Base-by-base conservation (phyloP, 2,329 filamentous ascomycete genomes). In the Thelonectria discophora region DNA sequence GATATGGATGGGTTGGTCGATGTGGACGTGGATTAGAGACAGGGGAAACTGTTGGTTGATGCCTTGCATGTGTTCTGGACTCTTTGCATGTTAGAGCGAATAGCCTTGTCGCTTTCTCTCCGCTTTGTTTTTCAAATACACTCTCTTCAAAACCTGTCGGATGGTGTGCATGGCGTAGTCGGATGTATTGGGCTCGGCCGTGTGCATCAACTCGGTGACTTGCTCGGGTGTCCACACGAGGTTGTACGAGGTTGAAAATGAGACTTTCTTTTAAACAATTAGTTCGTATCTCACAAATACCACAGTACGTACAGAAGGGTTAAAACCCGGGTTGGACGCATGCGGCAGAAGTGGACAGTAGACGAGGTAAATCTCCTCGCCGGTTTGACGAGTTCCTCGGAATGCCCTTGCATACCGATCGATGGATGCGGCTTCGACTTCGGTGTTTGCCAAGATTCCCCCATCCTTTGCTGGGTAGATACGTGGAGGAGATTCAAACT, bases 161-260 rank as follows among this genome's bases (percentile, higher is more conserved):
- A 71, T 69, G 0, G 55, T 67, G 5, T 67, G 10, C 2, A 65
- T 58, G 6, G 60, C 65, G 60, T 70, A 66, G 1, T 58, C 8
- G 0, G 58, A 52, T 9, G 62, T 3, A 15, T 71, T 71, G 0
- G 64, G 52, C 40, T 65, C 56, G 0, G 62, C 34, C 0, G 64
- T 69, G 0, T 50, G 13, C 2, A 69, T 53, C 0, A 71, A 42
- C 0, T 24, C 43, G 10, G 60, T 64, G 1, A 71, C 60, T 9
- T 71, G 69, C 1, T 63, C 49, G 0, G 69, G 69, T 0, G 64
- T 64, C 69, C 69, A 71, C 18, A 71, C 53, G 1, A 71, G 69
- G 5, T 71, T 71, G 1, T 68, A 67, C 0, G 69, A 71, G 0
- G 64, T 71, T 0, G 69, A 71, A 3, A 71, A 70, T 0, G 65